Base-by-base conservation (phyloP, 768 basidiomycete species). In the Imleria badia region DNA sequence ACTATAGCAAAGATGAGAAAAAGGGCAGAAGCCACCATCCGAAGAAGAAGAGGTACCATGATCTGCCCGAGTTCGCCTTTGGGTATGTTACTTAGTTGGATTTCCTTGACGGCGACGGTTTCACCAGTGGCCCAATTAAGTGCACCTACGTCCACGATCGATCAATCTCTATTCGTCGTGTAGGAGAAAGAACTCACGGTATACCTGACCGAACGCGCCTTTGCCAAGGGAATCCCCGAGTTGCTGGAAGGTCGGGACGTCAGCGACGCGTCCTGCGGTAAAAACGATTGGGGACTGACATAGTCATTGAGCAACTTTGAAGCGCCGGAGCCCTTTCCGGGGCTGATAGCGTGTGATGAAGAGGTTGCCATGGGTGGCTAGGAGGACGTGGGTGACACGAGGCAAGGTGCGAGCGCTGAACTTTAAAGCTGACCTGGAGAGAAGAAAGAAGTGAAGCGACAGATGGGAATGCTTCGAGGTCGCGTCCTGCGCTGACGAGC, bases 71-170 rank as follows among this genome's bases (percentile, higher is more conserved):
- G 81, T 69, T 98, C 94, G 51, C 85, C 83, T 70, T 93, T 91
- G 4, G 95, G 91, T 55, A 99, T 95, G 70, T 92, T 94, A 71
- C 86, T 88, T 57, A 99, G 75, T 69, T 92, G 89, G 61, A 99
- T 96, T 72, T 98, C 95, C 79, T 99, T 99, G 66, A 99, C 89
- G 3, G 97, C 97, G 39, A 98, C 96, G 3, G 96, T 97, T 76
- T 98, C 97, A 23, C 97, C 97, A 23, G 94, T 98, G 15, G 91
- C 89, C 88, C 93, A 94, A 65, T 96, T 95, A 66, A 96, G 75
- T 45, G 90, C 91, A 61, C 91, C 91, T 92, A 60, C 34, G 14
- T 44, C 40, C 15, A 40, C 47, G 42, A 86, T 86, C 89, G 89
- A 63, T 91, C 91, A 62, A 91, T 72, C 40, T 83, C 83, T 60